A percentile compares a stretch with the other conserved stretches of the same genome.
These are phyloP conservation scores for Cercospora brassicicola DNA, from an alignment of 2,329 filamentous ascomycete species.

Conservation along the genomic window DNA sequence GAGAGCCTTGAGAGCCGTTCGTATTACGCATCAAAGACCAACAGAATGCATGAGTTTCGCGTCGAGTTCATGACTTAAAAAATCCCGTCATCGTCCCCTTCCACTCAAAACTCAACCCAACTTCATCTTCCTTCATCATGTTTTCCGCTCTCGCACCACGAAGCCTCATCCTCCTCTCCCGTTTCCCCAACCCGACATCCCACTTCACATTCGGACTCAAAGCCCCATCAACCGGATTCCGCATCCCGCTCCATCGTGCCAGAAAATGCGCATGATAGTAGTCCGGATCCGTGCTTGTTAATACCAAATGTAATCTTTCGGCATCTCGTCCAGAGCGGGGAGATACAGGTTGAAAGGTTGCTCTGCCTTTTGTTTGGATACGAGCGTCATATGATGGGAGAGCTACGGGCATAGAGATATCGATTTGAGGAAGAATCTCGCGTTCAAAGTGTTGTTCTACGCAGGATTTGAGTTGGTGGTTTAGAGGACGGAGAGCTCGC, in stretches of 20 bases:
- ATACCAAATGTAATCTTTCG: not conserved
- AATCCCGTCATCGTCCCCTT: slow-evolving; percentile 4
- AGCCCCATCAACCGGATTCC: not conserved
- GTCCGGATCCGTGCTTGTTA: slow-evolving; percentile 10
- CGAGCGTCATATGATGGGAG: slow-evolving; percentile 22
- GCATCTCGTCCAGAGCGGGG: not conserved
- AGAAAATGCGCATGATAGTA: slow-evolving; percentile 11
- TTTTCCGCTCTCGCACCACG: slow-evolving; percentile 1
- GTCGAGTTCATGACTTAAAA: not conserved
- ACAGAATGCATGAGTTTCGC: not conserved
- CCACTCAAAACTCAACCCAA: slow-evolving; percentile 10
- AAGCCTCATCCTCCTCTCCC: slow-evolving; percentile 9
- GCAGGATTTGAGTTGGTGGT: slow-evolving; percentile 18
- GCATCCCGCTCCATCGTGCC: slow-evolving; percentile 10
- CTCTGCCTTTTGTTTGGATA: slow-evolving; percentile 16
- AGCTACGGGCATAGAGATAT: slow-evolving; percentile 17
- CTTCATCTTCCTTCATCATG: not conserved
- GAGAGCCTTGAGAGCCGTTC: not conserved
- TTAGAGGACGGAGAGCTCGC: slow-evolving; percentile 10
- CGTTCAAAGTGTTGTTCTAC: slow-evolving; percentile 22
- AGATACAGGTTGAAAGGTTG: slow-evolving; percentile 13
- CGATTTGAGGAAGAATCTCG: slow-evolving; percentile 8
- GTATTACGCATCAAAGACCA: not conserved
- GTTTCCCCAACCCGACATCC: not conserved
- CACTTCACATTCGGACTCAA: not conserved